Conservation (phyloP, 306 rosid species). For the Lithocarpus polystachyus region DNA sequence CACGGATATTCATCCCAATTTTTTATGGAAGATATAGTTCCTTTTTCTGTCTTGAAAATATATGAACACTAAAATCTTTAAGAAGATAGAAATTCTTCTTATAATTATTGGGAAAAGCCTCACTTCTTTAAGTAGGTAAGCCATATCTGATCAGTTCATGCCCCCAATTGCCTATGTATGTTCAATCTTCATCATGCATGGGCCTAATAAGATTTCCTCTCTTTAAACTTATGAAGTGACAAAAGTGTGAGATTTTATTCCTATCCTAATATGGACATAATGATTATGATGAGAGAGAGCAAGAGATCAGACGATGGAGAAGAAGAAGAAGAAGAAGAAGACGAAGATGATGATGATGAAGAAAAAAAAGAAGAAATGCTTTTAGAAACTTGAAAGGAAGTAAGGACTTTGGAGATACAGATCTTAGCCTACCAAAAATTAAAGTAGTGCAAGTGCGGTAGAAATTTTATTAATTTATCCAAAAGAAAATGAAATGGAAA, state of each 20-base stretch:
- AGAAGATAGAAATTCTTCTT: not conserved
- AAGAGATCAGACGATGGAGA: not conserved
- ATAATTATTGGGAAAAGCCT: not conserved
- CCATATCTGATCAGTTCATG: not conserved
- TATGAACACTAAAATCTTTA: not conserved
- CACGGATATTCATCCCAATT: not conserved
- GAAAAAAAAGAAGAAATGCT: not conserved
- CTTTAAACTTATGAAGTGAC: too few relatives aligned
- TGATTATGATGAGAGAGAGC: too few relatives aligned
- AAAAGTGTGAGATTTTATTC: too few relatives aligned
- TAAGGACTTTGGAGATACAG: conserved; percentile 8
- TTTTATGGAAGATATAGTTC: not conserved
- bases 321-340: not conserved
- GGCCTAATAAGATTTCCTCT: too few relatives aligned
- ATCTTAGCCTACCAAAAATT: conserved; percentile 9
- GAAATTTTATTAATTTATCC: not conserved
- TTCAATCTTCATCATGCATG: too few relatives aligned
- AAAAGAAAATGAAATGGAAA: conserved; percentile 1
- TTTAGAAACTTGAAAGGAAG: conserved; percentile 14
- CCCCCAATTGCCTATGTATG: too few relatives aligned
- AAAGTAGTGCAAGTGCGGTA: conserved; percentile 19
- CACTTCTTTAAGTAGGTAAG: not conserved
- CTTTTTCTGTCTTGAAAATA: not conserved
- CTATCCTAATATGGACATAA: too few relatives aligned
- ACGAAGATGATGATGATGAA: not conserved